These are phyloP conservation scores for Jamesozyma gamospora DNA, from an alignment of 805 yeast species.

Conservation along the genomic window DNA sequence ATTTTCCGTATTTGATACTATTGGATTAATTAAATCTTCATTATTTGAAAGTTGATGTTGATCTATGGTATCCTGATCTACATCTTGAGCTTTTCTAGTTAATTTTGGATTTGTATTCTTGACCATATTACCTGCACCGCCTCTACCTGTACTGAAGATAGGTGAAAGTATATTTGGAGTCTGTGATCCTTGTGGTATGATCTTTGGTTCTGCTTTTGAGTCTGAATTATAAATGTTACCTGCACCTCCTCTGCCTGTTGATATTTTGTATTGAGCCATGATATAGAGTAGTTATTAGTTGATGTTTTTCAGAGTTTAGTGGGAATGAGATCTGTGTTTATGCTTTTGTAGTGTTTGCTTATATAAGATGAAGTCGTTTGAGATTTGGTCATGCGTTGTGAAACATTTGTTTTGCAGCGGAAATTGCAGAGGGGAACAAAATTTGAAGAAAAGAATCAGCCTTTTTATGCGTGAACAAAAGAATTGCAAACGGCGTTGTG, in stretches of 20 bases:
- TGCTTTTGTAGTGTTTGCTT: no score
- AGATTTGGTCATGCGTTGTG: no score
- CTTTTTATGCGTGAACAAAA: no score
- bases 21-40: slow-evolving; percentile 3
- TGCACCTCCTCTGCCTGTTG: slow-evolving; percentile 78
- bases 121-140: slow-evolving; percentile 71
- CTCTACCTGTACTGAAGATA: slow-evolving; percentile 62
- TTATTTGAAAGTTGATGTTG: slow-evolving; percentile 10
- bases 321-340: no score
- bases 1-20: slow-evolving; percentile 1
- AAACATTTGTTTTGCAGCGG: no score
- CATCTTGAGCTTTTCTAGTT: slow-evolving; percentile 59
- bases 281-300: background rate
- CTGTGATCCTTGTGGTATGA: slow-evolving; percentile 49
- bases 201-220: slow-evolving; percentile 42
- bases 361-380: no score
- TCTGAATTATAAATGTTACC: slow-evolving; percentile 48
- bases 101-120: slow-evolving; percentile 48
- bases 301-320: background rate
- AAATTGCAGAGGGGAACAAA: no score
- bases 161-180: slow-evolving; percentile 50
- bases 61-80: slow-evolving; percentile 32
- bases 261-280: slow-evolving; percentile 10
- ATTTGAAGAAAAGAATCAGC: no score
- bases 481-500: no score